Base-by-base conservation (phyloP, 768 basidiomycete species). In the Dentipellis fragilis region DNA sequence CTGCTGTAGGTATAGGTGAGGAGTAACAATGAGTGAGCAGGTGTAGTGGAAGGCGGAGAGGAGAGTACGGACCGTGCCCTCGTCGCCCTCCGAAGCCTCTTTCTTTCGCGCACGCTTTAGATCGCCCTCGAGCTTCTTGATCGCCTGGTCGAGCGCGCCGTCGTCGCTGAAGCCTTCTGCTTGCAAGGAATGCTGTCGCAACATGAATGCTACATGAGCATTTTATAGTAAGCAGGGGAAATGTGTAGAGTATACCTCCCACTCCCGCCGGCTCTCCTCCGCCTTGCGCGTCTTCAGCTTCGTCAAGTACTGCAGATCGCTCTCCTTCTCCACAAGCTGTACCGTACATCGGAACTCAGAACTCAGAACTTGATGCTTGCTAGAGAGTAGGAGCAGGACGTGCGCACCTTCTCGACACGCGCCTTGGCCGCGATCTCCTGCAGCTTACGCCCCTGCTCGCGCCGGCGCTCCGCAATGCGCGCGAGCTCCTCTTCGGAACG, bases 401-500 rank as follows among this genome's bases (percentile, higher is more conserved):
- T 17, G 49, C 69, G 12, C 53, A 89, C 90, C 78, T 95, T 97
- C 62, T 97, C 94, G 64, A 80, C 72, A 23, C 95, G 72, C 52
- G 84, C 84, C 67, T 85, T 90, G 0, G 89, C 87, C 23, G 93
- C 91, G 62, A 94, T 80, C 68, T 97, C 94, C 69, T 96, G 94
- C 51, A 99, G 67, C 64, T 90, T 84, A 54, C 81, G 78, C 0
- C 92, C 93, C 63, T 93, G 88, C 68, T 97, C 94, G 65, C 79
- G 84, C 54, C 87, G 72, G 67, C 81, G 85, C 68, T 97, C 93
- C 1, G 85, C 74, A 38, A 84, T 78, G 37, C 82, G 77, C 4
- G 83, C 80, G 0, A 96, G 68, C 65, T 97, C 93, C 63, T 97
- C 95, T 60, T 94, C 91, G 0, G 89, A 87, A 70, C 94, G 96